A percentile compares a stretch with the other conserved stretches of the same genome.
phyloP scores from a whole-genome alignment of 169 alveolate genomes.

The Babesia divergens region DNA sequence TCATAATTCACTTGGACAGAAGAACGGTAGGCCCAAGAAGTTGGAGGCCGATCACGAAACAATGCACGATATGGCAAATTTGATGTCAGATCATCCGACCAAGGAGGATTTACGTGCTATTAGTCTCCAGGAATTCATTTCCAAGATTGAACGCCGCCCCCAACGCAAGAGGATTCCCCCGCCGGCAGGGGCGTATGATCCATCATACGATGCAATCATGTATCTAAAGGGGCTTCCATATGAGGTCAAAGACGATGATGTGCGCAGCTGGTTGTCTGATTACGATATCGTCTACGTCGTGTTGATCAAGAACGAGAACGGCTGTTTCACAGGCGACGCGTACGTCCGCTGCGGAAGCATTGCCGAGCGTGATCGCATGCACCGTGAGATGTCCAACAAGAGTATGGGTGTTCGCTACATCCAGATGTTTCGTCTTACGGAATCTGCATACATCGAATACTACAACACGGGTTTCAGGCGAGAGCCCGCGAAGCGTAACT shows the following conservation, averaged over 20 bases:
- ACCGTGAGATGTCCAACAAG: slow-evolving; percentile 54
- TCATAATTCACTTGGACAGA: not conserved
- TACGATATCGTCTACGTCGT: slow-evolving; percentile 41
- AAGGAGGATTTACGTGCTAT: slow-evolving; percentile 20
- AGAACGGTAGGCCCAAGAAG: not conserved
- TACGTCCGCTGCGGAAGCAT: slow-evolving; percentile 54
- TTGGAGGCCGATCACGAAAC: slow-evolving; percentile 8
- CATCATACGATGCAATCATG: slow-evolving; percentile 49
- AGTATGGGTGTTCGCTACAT: slow-evolving; percentile 45
- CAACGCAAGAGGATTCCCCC: slow-evolving; percentile 36
- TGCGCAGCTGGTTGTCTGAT: slow-evolving; percentile 35
- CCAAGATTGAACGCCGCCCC: slow-evolving; percentile 21
- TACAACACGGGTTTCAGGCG: slow-evolving; percentile 52
- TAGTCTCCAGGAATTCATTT: slow-evolving; percentile 36
- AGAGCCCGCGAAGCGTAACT: slow-evolving; percentile 50
- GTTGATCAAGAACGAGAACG: slow-evolving; percentile 51
- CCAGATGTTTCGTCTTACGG: slow-evolving; percentile 48
- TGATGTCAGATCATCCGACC: not conserved
- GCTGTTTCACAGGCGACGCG: slow-evolving; percentile 68
- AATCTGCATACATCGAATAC: slow-evolving; percentile 61
- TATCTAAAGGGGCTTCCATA: slow-evolving; percentile 59
- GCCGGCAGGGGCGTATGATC: slow-evolving; percentile 38
- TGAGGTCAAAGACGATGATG: slow-evolving; percentile 39
- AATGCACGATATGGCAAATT: slow-evolving; percentile 17
- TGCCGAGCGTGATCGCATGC: slow-evolving; percentile 27